Percentiles rank a stretch among this genome's conserved stretches.
Evolutionary conservation across 176 grass and related monocot genomes (phyloP).

Genomic region (Puya raimondii): DNA sequence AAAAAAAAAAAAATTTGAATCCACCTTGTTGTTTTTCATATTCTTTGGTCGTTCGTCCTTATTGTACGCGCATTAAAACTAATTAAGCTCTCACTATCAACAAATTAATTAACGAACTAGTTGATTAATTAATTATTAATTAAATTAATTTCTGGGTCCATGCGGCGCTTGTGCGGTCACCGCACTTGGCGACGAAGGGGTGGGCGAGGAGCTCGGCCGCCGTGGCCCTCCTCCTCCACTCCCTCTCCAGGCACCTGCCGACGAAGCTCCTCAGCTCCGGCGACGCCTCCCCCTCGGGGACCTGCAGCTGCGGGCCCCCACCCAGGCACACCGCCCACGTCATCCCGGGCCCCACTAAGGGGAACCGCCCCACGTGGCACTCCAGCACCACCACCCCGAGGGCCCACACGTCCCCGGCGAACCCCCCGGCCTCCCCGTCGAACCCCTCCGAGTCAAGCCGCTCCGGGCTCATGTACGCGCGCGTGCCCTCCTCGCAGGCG

Average conservation of each 20-base stretch:
- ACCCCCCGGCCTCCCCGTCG: neutral
- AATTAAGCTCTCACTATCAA: too few relatives aligned
- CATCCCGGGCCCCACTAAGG: conserved; percentile 15
- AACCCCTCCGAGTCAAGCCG: conserved; percentile 31
- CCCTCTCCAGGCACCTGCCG: conserved; percentile 27
- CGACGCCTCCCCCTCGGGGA: conserved; percentile 13
- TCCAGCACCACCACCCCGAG: conserved; percentile 33
- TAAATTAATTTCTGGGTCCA: neutral
- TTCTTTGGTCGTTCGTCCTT: too few relatives aligned
- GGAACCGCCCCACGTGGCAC: conserved; percentile 29
- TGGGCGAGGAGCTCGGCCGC: conserved; percentile 30
- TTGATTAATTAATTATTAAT: too few relatives aligned
- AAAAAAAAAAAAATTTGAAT: too few relatives aligned
- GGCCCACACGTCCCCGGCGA: conserved; percentile 30
- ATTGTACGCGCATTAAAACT: too few relatives aligned
- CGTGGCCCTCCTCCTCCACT: conserved; percentile 19
- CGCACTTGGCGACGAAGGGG: conserved; percentile 14
- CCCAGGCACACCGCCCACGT: conserved; percentile 17
- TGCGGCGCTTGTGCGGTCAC: neutral
- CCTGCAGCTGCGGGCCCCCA: neutral
- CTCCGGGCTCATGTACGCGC: conserved; percentile 36
- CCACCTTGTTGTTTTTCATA: too few relatives aligned
- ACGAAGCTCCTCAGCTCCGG: conserved; percentile 26
- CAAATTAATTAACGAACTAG: too few relatives aligned
- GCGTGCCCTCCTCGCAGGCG: conserved; percentile 7